Evolutionary conservation across 2,329 filamentous ascomycete genomes (phyloP).

Genomic region (Dactylellina cionopaga): DNA sequence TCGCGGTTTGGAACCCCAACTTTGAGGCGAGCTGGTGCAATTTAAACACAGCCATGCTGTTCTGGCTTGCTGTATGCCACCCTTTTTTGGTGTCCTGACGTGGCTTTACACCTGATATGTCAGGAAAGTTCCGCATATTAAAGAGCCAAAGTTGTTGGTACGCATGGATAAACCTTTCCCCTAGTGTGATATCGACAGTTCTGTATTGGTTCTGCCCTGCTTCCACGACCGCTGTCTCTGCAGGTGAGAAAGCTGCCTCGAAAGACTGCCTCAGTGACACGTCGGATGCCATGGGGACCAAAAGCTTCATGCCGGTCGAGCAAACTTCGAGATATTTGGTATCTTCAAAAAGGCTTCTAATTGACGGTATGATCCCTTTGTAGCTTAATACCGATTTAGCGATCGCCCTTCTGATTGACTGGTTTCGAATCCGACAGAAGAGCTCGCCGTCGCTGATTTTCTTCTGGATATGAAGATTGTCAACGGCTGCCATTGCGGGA

Average conservation of each 20-base stretch:
- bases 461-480: neutral
- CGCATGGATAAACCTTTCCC: neutral
- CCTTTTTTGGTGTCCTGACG: no score
- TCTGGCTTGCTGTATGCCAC: no score
- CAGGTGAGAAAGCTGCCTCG: neutral
- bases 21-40: no score
- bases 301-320: neutral
- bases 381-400: neutral
- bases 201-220: neutral
- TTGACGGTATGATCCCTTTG: neutral
- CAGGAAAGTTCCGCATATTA: neutral
- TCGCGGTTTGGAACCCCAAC: no score
- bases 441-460: neutral
- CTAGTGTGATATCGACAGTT: neutral
- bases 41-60: no score
- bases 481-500: no score
- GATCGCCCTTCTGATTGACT: neutral
- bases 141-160: slow-evolving; percentile 14
- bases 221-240: neutral
- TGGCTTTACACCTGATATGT: neutral
- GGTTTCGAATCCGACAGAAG: neutral
- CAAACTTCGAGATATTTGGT: slow-evolving; percentile 7
- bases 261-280: no score
- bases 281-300: no score
- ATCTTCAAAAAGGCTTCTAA: slow-evolving; percentile 16